phyloP scores from a whole-genome alignment of 2,329 filamentous ascomycete species.

The Fusarium decemcellulare region DNA sequence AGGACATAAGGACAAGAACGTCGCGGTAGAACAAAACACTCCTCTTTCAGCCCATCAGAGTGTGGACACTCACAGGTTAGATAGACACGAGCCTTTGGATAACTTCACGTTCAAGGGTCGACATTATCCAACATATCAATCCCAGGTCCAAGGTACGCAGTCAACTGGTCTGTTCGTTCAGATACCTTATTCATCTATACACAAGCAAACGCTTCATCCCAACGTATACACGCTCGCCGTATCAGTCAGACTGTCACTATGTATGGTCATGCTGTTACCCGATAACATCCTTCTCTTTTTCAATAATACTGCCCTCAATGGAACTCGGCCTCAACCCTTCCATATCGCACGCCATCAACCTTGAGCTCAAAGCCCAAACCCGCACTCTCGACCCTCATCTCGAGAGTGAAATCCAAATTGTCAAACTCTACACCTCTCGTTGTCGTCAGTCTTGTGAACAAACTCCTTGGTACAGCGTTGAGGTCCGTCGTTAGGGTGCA shows the following conservation, averaged over 20 bases:
- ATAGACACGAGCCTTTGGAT: background rate
- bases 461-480: conserved; percentile 78
- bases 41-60: no score
- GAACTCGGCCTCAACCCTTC: conserved; percentile 83
- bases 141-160: background rate
- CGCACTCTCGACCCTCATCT: conserved; percentile 86
- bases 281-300: no score
- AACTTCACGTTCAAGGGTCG: background rate
- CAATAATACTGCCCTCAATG: conserved; percentile 55
- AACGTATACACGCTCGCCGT: background rate
- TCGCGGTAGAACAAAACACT: no score
- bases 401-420: conserved; percentile 84
- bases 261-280: background rate
- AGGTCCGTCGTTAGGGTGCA: conserved; percentile 87
- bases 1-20: no score
- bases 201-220: background rate
- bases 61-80: no score
- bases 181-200: background rate
- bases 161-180: background rate
- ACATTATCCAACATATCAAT: background rate
- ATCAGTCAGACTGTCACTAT: background rate
- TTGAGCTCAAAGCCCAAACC: conserved; percentile 83
- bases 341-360: conserved; percentile 84
- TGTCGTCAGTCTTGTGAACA: conserved; percentile 83
- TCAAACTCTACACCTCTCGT: conserved; percentile 86